Base-by-base conservation (phyloP, 257 asterid genomes). In the Lavandula angustifolia region DNA sequence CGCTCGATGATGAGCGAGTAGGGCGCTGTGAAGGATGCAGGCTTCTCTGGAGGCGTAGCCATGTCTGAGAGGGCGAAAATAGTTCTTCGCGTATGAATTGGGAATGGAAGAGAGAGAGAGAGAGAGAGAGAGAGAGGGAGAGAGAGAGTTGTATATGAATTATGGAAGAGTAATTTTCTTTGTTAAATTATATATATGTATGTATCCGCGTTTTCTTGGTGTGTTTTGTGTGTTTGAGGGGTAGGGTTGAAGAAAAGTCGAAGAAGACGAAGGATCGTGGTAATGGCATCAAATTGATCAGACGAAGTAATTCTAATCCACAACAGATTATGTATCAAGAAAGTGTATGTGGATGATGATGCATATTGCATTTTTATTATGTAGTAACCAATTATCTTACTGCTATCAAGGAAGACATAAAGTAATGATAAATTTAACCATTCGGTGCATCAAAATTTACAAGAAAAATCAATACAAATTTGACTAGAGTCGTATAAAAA, bases 1-100 rank as follows among this genome's bases (percentile, higher is more conserved):
- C n/a, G n/a, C n/a, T n/a, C n/a, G n/a, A 11, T 17, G 52, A 76
- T 58, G 42, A 80, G 73, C 0, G 82, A 41, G 60, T 72, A 70
- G 7, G 81, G 27, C 3, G 60, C 32, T 18, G 59, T 38, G 53
- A 55, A 27, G 47, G 42, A 52, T 17, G 66, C 0, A 41, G 55
- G 59, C 3, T 34, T 50, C 13, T 48, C 54, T 37, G 38, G 56
- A 38, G 35, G 42, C 6, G 8, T 68, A 41, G 62, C 27, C 71
- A 68, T 64, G 37, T 0, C 1, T 17, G 42, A 17, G 8, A 7
- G 41, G 7, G 8, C 9, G 41, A 18, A 42, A 22, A 22, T 22
- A 22, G 27, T 22, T 22, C 27, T 22, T 22, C 2, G 27, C 2
- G 27, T 22, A 22, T 22, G 27, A 22, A 22, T 22, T 22, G 27